Evolutionary conservation across 768 basidiomycete species (phyloP).

Genomic region (Tulasnella sp.): DNA sequence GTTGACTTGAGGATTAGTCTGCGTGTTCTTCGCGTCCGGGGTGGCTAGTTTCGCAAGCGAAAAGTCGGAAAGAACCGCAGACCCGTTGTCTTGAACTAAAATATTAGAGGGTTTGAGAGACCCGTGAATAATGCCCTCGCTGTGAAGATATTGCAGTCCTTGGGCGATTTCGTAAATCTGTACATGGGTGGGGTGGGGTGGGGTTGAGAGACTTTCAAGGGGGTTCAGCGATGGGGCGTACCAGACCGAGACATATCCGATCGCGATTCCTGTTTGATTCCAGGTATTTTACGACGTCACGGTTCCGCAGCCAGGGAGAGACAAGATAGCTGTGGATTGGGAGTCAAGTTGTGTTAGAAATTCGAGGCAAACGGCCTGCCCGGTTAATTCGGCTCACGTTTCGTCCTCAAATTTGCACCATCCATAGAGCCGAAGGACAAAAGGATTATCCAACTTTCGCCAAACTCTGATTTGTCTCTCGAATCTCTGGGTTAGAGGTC

Average conservation of each 20-base stretch:
- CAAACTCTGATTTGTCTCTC: conserved; percentile 16
- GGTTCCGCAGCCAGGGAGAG: not conserved
- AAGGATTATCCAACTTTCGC: not conserved
- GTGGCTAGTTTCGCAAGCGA: not conserved
- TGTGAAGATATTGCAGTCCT: conserved; percentile 21
- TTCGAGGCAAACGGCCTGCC: not conserved
- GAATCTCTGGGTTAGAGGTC: not conserved
- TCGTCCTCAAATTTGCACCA: not conserved
- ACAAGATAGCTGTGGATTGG: conserved; percentile 4
- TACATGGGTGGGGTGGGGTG: not conserved
- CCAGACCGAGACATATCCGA: not conserved
- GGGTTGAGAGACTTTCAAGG: not conserved
- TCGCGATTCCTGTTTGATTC: not conserved
- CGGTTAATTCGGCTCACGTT: not conserved
- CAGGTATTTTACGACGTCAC: conserved; percentile 11
- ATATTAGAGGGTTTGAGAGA: conserved; percentile 15
- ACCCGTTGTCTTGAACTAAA: conserved; percentile 6
- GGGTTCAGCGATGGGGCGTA: not conserved
- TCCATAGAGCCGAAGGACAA: conserved; percentile 13
- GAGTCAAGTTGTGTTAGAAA: not conserved
- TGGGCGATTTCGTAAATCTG: conserved; percentile 10
- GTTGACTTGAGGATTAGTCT: not conserved
- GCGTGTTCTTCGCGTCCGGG: not conserved
- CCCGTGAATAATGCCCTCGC: conserved; percentile 6
- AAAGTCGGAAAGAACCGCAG: conserved; percentile 20